phyloP scores from a whole-genome alignment of 441 rosid genomes.

The Gossypium davidsonii region DNA sequence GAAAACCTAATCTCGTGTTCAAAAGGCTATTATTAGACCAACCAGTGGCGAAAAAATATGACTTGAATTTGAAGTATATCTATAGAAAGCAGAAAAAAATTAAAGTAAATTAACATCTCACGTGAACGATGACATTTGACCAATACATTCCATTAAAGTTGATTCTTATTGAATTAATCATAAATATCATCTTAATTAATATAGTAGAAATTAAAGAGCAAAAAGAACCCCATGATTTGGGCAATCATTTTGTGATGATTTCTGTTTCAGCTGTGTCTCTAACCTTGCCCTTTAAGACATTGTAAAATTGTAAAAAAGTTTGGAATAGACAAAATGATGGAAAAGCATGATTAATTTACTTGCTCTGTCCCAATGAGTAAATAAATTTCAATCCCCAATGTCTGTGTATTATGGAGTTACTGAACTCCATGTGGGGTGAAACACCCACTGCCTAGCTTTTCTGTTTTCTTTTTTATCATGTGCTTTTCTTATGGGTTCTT shows the following conservation, averaged over 20 bases:
- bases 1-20: not conserved
- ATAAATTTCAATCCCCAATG: no score
- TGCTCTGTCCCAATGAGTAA: no score
- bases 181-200: no score
- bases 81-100: not conserved
- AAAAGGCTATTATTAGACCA: not conserved
- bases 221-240: not conserved
- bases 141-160: no score
- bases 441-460: not conserved
- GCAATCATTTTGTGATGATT: constrained; percentile 1
- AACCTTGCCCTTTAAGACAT: no score
- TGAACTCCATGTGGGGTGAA: not conserved
- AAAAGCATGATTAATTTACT: not conserved
- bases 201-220: no score
- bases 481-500: not conserved
- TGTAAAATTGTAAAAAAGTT: no score
- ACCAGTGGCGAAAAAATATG: not conserved
- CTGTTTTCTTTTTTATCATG: not conserved
- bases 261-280: not conserved
- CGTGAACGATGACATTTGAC: not conserved
- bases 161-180: no score
- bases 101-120: not conserved
- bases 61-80: not conserved
- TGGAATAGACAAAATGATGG: not conserved
- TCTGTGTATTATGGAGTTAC: not conserved